These are phyloP conservation scores for Plasmodium relictum DNA, from an alignment of 169 alveolate genomes.

Conservation along the genomic window DNA sequence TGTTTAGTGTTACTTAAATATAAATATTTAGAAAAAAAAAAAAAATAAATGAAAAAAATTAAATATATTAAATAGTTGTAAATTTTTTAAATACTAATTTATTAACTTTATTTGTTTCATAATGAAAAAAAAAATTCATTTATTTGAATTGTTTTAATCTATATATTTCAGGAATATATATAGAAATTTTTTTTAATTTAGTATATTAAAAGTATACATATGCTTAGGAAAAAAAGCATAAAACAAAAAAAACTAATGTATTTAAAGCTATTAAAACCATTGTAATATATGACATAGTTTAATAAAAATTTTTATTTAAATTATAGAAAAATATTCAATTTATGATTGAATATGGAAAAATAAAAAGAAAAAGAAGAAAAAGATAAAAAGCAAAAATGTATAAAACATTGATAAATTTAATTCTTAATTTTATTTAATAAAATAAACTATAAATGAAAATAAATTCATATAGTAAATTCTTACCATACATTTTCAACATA, in stretches of 20 bases:
- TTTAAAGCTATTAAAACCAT: background rate
- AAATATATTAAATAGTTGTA: too few species aligned
- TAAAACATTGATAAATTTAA: background rate
- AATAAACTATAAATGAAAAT: background rate
- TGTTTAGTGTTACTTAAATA: too few species aligned
- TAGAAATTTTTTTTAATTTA: too few species aligned
- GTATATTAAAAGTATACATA: background rate
- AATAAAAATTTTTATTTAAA: background rate
- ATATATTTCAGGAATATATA: too few species aligned
- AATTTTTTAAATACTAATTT: too few species aligned
- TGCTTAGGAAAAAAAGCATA: background rate
- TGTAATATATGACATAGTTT: too few species aligned
- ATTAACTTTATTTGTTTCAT: too few species aligned
- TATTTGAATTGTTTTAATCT: too few species aligned
- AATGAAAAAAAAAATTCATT: too few species aligned
- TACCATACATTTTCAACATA: background rate
- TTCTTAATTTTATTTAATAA: background rate
- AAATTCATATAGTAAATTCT: background rate
- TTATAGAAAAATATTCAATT: background rate
- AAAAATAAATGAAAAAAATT: too few species aligned
- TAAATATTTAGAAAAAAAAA: too few species aligned
- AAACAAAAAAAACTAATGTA: background rate
- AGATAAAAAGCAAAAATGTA: background rate
- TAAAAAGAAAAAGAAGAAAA: background rate
- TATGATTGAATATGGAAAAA: background rate